Evolutionary conservation across 2,329 filamentous ascomycete species (phyloP).

Genomic region (Sporothrix brasiliensis): DNA sequence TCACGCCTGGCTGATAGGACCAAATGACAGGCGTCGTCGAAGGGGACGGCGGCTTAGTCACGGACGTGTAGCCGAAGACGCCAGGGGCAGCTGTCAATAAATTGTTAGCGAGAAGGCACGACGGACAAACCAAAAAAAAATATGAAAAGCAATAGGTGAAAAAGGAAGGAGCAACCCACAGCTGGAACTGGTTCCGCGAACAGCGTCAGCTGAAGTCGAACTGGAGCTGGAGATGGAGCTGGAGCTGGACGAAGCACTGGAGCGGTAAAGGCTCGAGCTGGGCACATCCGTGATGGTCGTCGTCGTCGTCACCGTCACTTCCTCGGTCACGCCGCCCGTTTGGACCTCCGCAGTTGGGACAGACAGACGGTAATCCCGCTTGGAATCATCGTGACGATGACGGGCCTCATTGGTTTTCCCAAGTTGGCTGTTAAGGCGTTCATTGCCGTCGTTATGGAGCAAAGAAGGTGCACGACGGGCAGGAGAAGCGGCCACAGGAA

Average conservation of each 20-base stretch:
- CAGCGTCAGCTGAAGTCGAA: neutral
- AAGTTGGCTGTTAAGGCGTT: neutral
- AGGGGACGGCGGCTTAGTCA: neutral
- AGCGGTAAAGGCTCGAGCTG: neutral
- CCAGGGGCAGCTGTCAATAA: neutral
- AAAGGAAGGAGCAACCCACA: neutral
- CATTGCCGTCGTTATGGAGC: neutral
- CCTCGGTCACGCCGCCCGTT: neutral
- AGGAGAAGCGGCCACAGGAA: slow-evolving; percentile 10
- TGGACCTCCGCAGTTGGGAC: neutral
- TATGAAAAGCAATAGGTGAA: neutral
- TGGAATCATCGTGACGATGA: neutral
- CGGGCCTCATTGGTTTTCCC: neutral
- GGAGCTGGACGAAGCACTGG: neutral
- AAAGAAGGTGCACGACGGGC: slow-evolving; percentile 17
- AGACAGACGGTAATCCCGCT: slow-evolving; percentile 16
- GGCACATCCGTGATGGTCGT: slow-evolving; percentile 21
- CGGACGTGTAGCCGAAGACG: neutral
- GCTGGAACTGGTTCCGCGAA: slow-evolving; percentile 3
- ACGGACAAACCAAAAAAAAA: neutral
- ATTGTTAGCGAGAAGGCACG: neutral
- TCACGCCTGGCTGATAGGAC: slow-evolving; percentile 8
- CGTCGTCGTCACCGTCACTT: slow-evolving; percentile 25
- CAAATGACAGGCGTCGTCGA: neutral
- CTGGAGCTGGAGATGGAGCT: neutral